Evolutionary conservation across 2,329 filamentous ascomycete species (phyloP).

Genomic region (Cytospora leucostoma): DNA sequence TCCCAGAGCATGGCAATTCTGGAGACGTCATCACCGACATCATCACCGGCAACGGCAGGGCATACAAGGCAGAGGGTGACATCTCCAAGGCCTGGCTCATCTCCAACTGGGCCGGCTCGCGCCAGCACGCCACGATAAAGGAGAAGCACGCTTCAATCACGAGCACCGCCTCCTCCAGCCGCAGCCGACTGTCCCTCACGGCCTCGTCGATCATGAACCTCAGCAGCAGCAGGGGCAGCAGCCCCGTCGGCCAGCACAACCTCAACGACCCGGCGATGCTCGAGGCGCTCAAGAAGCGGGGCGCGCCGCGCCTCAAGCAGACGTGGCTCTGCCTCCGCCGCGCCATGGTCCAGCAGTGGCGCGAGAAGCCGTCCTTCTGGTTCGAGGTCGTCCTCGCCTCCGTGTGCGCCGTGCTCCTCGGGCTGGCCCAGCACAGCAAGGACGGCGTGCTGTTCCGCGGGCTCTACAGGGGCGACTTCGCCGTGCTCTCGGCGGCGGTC

Average conservation of each 20-base stretch:
- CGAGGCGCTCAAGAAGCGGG: conserved; percentile 50
- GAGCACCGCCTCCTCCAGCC: conserved; percentile 27
- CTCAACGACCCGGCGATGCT: conserved; percentile 38
- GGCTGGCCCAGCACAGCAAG: conserved; percentile 51
- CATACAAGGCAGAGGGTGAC: conserved; percentile 50
- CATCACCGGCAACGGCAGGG: conserved; percentile 56
- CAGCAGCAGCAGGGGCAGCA: neutral
- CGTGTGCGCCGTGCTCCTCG: conserved; percentile 55
- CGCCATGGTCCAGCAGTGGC: conserved; percentile 59
- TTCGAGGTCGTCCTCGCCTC: conserved; percentile 56
- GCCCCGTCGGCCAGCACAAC: conserved; percentile 14
- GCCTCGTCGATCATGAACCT: conserved; percentile 42
- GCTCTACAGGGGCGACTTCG: conserved; percentile 52
- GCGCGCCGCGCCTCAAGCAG: conserved; percentile 52
- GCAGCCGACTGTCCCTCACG: conserved; percentile 29
- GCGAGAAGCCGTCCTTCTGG: conserved; percentile 51
- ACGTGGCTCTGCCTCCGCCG: conserved; percentile 54
- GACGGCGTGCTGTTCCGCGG: conserved; percentile 57
- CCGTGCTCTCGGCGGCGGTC: conserved; percentile 51
- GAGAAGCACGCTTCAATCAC: conserved; percentile 9
- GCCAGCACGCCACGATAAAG: conserved; percentile 30
- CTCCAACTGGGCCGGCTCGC: conserved; percentile 46
- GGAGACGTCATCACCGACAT: conserved; percentile 64
- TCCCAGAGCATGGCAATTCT: conserved; percentile 52
- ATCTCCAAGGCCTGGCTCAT: conserved; percentile 53